Evolutionary conservation across 2,329 filamentous ascomycete species (phyloP), one percentile per base, ranked within the genome.

Genomic region (Arthrobotrys entomopaga): DNA sequence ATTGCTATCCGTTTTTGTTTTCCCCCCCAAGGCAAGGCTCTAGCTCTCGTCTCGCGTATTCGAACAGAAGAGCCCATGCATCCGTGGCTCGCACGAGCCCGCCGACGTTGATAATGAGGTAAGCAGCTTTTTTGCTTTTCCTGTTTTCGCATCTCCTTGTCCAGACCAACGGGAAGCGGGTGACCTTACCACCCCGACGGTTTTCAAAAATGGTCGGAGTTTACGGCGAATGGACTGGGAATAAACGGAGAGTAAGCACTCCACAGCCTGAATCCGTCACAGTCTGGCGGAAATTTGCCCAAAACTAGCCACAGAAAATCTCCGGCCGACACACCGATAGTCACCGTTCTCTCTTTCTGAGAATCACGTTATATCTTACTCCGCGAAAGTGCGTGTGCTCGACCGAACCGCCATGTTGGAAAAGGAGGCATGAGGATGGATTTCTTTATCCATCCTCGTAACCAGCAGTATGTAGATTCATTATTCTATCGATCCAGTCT

Each of bases 171-270:
- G 67, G 67, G 67, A 54, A 53, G 67, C 67, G 67, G 67, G 24
- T 61, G 65, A 65, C 60, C 54, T 65, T 48, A 49, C 53, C 67
- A 59, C 67, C 67, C 67, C 67, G 67, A 72, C 13, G 29, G 29
- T 34, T 34, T 65, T 65, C 48, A 54, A 40, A 42, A 42, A 52
- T 24, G 48, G 60, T 72, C 67, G 67, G 67, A 72, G 60, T 72
- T 72, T 72, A 72, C 67, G 67, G 67, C 60, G 67, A 57, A 48
- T 65, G 48, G 16, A 40, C 61, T 72, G 67, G 67, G 53, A 60
- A 65, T 72, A 72, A 71, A 72, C 67, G 67, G 67, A 72, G 67
- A 60, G 67, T 65, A 50, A 71, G 67, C 29, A 7, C 59, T 65
- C 67, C 67, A 72, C 59, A 72, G 66, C 66, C 66, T 64, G 54